Evolutionary conservation across 78 protist species (phyloP).

Genomic region (Emiliania huxleyi): DNA sequence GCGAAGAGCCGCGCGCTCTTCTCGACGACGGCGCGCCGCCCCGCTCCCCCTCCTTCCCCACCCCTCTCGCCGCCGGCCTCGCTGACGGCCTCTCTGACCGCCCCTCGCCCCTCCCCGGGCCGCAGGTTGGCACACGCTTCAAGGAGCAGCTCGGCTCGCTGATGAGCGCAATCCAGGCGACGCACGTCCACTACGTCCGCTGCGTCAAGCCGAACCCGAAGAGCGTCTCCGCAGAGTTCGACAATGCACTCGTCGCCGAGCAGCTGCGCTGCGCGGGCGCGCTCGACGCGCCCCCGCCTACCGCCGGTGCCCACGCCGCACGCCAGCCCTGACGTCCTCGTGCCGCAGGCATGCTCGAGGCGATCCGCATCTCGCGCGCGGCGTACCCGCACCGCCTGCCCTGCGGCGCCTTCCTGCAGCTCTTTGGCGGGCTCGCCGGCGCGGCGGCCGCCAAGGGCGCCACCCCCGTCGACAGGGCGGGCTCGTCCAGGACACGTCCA

Average conservation of each 20-base stretch:
- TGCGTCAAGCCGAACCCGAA: slow-evolving; percentile 90
- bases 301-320: too few species aligned
- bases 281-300: too few species aligned
- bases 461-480: background rate
- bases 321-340: too few species aligned
- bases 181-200: slow-evolving; percentile 77
- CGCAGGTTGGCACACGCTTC: background rate
- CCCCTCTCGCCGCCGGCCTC: too few species aligned
- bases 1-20: too few species aligned
- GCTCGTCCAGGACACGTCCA: too few species aligned
- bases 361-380: slow-evolving; percentile 23
- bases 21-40: too few species aligned
- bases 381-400: slow-evolving; percentile 28
- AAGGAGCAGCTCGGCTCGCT: slow-evolving; percentile 11
- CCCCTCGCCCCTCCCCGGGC: background rate
- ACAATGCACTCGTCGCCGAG: background rate
- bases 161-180: slow-evolving; percentile 58
- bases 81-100: too few species aligned
- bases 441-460: background rate
- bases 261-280: slow-evolving; percentile 22
- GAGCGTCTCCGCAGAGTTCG: slow-evolving; percentile 58
- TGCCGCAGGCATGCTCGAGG: slow-evolving; percentile 32
- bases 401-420: background rate
- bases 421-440: background rate
- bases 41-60: too few species aligned